phyloP scores from a whole-genome alignment of 106 monocot genomes.

The Acorus gramineus region DNA sequence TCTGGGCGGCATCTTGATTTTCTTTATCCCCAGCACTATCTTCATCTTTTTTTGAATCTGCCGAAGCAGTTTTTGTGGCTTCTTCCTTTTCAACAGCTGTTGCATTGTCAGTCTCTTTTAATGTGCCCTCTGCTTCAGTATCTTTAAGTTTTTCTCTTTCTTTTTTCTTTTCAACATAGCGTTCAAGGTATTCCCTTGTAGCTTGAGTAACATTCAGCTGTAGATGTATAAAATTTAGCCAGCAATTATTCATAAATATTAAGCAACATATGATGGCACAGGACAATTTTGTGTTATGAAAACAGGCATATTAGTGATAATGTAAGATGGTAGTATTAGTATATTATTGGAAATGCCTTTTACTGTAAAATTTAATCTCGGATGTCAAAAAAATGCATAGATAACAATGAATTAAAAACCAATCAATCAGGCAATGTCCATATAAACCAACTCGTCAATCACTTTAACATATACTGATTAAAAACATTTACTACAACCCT shows the following conservation, averaged over 20 bases:
- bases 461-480: no score
- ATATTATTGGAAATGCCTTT: no score
- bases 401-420: no score
- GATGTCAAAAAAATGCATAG: no score
- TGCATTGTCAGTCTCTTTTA: slow-evolving; percentile 21
- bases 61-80: slow-evolving; percentile 22
- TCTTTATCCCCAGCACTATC: slow-evolving; percentile 48
- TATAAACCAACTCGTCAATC: no score
- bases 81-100: slow-evolving; percentile 34
- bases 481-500: no score
- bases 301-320: no score
- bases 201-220: slow-evolving; percentile 94
- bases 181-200: slow-evolving; percentile 83
- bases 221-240: slow-evolving; percentile 2
- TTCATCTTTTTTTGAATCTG: slow-evolving; percentile 27
- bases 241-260: neutral
- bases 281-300: no score
- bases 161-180: slow-evolving; percentile 82
- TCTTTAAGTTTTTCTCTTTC: slow-evolving; percentile 78
- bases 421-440: no score
- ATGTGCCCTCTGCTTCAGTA: slow-evolving; percentile 32
- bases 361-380: no score
- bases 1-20: slow-evolving; percentile 42
- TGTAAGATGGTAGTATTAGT: no score
- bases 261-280: no score